A percentile compares a stretch with the other conserved stretches of the same genome.
These are phyloP conservation scores for Schizothecium vesticola DNA, from an alignment of 495 filamentous ascomycete species.

Conservation along the genomic window DNA sequence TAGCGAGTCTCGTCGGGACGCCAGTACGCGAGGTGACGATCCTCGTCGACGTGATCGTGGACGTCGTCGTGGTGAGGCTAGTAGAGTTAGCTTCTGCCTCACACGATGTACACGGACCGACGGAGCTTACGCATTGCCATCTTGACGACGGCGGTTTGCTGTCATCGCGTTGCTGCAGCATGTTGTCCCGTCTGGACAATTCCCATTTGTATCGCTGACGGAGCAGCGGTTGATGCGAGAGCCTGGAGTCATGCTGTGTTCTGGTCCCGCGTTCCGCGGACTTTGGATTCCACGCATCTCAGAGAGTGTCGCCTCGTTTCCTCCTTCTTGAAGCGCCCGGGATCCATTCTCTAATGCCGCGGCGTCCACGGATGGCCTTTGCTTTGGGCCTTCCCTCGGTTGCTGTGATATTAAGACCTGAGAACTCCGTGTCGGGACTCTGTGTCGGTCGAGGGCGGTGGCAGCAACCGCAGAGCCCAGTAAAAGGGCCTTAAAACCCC, in stretches of 20 bases:
- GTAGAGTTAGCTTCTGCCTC: not conserved
- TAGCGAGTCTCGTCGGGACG: conserved; percentile 13
- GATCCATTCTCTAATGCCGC: not conserved
- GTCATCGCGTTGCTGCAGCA: too few species aligned
- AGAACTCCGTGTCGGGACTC: not conserved
- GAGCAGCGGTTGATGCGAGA: not conserved
- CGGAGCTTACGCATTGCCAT: not conserved
- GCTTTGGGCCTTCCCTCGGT: not conserved
- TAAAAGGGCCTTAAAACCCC: conserved; percentile 19
- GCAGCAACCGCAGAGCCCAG: conserved; percentile 8
- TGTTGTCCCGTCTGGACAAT: not conserved
- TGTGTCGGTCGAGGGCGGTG: not conserved
- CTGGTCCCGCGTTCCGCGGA: not conserved
- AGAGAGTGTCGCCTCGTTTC: not conserved
- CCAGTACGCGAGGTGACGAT: conserved; percentile 16
- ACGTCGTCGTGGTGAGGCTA: conserved; percentile 16
- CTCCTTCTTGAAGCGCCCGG: not conserved
- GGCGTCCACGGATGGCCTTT: not conserved
- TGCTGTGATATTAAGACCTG: not conserved
- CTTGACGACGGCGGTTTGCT: not conserved
- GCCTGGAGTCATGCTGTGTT: not conserved
- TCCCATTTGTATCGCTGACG: not conserved
- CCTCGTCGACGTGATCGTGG: conserved; percentile 9
- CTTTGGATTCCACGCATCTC: not conserved
- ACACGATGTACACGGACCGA: not conserved